phyloP scores from a whole-genome alignment of 345 rosid species.

The Psidium guajava region DNA sequence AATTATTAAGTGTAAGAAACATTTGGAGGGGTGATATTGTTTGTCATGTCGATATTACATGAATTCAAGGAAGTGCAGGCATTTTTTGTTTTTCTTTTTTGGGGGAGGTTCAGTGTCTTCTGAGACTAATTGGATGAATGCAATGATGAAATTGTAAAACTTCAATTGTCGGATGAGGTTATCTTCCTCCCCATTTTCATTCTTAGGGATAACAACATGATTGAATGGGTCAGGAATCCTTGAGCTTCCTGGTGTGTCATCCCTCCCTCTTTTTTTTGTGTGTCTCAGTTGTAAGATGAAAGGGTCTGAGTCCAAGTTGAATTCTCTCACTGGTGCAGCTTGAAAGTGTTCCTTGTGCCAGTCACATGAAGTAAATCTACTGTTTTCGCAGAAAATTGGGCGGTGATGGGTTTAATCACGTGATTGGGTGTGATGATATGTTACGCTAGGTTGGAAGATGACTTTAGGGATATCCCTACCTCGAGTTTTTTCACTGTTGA shows the following conservation, averaged over 20 bases:
- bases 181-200: neutral
- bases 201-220: neutral
- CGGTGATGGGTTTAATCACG: neutral
- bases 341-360: neutral
- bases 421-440: neutral
- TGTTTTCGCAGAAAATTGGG: neutral
- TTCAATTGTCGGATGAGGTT: neutral
- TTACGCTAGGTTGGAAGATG: neutral
- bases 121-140: neutral
- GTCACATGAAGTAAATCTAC: neutral
- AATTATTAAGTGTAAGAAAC: neutral
- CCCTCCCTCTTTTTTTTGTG: neutral
- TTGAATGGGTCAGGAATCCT: neutral
- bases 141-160: neutral
- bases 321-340: neutral
- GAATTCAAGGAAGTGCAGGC: neutral
- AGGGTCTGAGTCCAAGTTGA: neutral
- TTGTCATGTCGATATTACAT: neutral
- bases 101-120: neutral
- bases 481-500: neutral
- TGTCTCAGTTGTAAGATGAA: neutral
- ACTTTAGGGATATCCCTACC: neutral
- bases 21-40: neutral
- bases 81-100: neutral
- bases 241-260: neutral